Conservation (phyloP, 116 monocot species). For the Trichopus zeylanicus region DNA sequence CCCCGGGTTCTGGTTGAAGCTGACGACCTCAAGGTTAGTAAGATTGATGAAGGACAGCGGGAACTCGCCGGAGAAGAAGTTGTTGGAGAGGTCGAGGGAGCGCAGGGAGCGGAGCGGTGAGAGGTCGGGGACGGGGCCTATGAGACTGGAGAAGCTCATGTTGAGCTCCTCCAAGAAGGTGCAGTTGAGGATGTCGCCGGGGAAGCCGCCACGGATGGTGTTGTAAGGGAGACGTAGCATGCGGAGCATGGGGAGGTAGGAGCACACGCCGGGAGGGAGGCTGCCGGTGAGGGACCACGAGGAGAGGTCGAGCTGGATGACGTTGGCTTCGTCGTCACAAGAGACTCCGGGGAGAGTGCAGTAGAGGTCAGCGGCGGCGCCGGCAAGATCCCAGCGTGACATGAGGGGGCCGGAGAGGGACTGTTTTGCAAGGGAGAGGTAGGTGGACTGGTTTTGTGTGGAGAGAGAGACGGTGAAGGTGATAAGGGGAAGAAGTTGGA, state of each 20-base stretch:
- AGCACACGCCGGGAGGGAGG: slow-evolving; percentile 62
- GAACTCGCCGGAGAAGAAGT: slow-evolving; percentile 69
- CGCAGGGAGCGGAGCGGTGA: slow-evolving; percentile 45
- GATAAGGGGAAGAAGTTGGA: slow-evolving; percentile 10
- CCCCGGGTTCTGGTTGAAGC: slow-evolving; percentile 74
- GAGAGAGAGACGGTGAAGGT: slow-evolving; percentile 6
- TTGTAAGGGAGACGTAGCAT: slow-evolving; percentile 45
- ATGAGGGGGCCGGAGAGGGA: slow-evolving; percentile 47
- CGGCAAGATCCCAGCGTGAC: slow-evolving; percentile 35
- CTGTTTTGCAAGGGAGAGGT: slow-evolving; percentile 56
- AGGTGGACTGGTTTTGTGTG: slow-evolving; percentile 33
- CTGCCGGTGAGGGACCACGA: slow-evolving; percentile 46
- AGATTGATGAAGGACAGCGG: slow-evolving; percentile 64
- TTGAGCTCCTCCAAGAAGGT: slow-evolving; percentile 56
- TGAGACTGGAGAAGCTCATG: slow-evolving; percentile 39
- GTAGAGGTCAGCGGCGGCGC: slow-evolving; percentile 8
- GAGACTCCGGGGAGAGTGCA: slow-evolving; percentile 60
- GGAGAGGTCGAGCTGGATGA: slow-evolving; percentile 51
- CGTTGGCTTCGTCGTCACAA: slow-evolving; percentile 36
- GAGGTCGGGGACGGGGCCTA: slow-evolving; percentile 61
- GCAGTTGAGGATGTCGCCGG: slow-evolving; percentile 52
- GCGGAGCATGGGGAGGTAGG: slow-evolving; percentile 49
- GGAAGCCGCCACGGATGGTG: slow-evolving; percentile 46
- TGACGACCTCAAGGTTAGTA: slow-evolving; percentile 51
- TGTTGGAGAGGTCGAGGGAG: slow-evolving; percentile 61